Conservation (phyloP, 208 protist genomes). For the Wallacemonas sp. region DNA sequence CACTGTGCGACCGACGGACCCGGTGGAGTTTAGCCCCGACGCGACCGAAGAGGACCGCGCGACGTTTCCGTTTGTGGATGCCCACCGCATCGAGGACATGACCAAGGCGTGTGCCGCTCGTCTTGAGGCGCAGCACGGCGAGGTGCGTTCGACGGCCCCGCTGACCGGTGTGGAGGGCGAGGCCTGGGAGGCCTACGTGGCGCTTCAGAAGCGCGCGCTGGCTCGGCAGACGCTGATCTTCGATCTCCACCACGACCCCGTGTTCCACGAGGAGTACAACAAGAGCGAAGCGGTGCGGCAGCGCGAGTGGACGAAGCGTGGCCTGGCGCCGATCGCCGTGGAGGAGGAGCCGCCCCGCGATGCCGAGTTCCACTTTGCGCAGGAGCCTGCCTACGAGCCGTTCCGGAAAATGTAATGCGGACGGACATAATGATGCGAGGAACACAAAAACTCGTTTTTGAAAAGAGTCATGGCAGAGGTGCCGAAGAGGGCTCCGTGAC, state of each 20-base stretch:
- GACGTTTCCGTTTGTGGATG: constrained; percentile 68
- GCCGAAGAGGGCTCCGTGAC: too few relatives aligned
- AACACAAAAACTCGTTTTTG: too few relatives aligned
- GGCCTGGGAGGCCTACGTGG: constrained; percentile 81
- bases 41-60: constrained; percentile 7
- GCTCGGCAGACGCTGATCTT: constrained; percentile 80
- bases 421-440: too few relatives aligned
- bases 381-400: constrained; percentile 77
- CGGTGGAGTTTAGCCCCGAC: constrained; percentile 40
- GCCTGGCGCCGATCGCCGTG: constrained; percentile 57
- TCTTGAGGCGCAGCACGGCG: constrained; percentile 63
- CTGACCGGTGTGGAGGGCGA: constrained; percentile 85
- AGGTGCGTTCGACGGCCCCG: constrained; percentile 64
- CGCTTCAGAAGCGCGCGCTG: constrained; percentile 79
- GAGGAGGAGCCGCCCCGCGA: constrained; percentile 36
- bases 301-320: constrained; percentile 56
- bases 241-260: constrained; percentile 70
- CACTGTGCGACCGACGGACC: constrained; percentile 52
- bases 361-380: constrained; percentile 66
- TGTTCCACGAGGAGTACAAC: constrained; percentile 59
- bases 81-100: constrained; percentile 62
- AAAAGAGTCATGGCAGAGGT: too few relatives aligned
- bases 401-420: constrained; percentile 50
- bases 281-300: constrained; percentile 47
- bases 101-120: constrained; percentile 27